A percentile compares a stretch with the other conserved stretches of the same genome.
phyloP scores from a whole-genome alignment of 2,329 filamentous ascomycete species.

The Aspergillus ochraceus region DNA sequence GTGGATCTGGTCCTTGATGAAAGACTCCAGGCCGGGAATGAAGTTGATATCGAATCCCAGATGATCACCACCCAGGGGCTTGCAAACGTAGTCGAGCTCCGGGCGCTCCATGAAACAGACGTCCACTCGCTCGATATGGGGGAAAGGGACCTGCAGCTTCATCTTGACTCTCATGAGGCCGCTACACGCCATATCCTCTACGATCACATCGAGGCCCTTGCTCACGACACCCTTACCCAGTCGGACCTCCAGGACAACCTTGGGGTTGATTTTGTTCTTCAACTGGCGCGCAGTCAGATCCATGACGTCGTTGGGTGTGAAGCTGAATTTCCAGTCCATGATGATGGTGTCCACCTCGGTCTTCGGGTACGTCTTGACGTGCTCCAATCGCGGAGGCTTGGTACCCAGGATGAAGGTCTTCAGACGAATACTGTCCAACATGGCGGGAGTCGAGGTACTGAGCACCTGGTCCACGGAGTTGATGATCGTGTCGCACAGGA shows the following conservation, averaged over 20 bases:
- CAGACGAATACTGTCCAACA: slow-evolving; percentile 89
- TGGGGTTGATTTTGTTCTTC: slow-evolving; percentile 95
- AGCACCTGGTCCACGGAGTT: slow-evolving; percentile 94
- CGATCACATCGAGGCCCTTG: slow-evolving; percentile 95
- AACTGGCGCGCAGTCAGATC: slow-evolving; percentile 89
- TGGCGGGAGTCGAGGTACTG: slow-evolving; percentile 85
- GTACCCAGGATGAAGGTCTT: slow-evolving; percentile 92
- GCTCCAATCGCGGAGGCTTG: slow-evolving; percentile 93
- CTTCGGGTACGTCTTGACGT: slow-evolving; percentile 97
- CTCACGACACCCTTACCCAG: slow-evolving; percentile 95
- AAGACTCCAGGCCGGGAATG: slow-evolving; percentile 87
- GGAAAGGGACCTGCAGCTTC: slow-evolving; percentile 94
- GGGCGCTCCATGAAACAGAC: slow-evolving; percentile 91
- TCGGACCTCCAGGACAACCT: slow-evolving; percentile 90
- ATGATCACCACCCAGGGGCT: slow-evolving; percentile 90
- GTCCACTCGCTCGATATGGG: slow-evolving; percentile 90
- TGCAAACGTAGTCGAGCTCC: slow-evolving; percentile 94
- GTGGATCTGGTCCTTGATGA: slow-evolving; percentile 96
- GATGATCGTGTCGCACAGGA: slow-evolving; percentile 88
- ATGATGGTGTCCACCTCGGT: slow-evolving; percentile 92
- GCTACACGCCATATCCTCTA: slow-evolving; percentile 95
- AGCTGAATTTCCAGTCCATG: slow-evolving; percentile 99
- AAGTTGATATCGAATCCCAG: slow-evolving; percentile 99
- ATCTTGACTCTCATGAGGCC: slow-evolving; percentile 96
- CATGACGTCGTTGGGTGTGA: slow-evolving; percentile 89